Conservation (phyloP, 2,329 filamentous ascomycete genomes). For the Neonectria punicea region DNA sequence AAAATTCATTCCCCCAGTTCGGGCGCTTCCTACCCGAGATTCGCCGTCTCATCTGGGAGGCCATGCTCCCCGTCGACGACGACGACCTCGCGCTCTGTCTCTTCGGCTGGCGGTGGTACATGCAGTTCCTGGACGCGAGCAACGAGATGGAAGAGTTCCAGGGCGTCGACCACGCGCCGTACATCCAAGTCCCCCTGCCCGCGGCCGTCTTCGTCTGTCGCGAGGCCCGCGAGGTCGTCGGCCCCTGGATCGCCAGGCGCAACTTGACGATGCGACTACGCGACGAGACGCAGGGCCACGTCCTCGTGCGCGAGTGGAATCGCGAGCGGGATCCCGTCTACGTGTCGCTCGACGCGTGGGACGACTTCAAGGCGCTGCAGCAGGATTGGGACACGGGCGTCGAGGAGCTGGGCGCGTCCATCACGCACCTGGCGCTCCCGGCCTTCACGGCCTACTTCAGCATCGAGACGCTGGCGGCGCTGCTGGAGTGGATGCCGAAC, state of each 20-base stretch:
- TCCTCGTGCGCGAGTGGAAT: conserved; percentile 31
- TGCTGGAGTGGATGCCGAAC: conserved; percentile 29
- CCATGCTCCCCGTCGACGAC: conserved; percentile 22
- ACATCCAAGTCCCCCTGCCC: conserved; percentile 34
- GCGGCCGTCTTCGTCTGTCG: conserved; percentile 28
- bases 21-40: conserved; percentile 39
- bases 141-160: conserved; percentile 11
- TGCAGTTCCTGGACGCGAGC: conserved; percentile 16
- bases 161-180: background rate
- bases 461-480: conserved; percentile 22
- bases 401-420: conserved; percentile 13
- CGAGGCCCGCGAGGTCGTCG: conserved; percentile 36
- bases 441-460: conserved; percentile 43
- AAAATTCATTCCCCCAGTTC: conserved; percentile 34
- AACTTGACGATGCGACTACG: conserved; percentile 15
- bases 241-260: conserved; percentile 28
- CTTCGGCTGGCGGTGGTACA: conserved; percentile 30
- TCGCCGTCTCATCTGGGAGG: conserved; percentile 39
- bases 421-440: conserved; percentile 40
- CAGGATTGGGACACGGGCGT: background rate
- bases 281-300: conserved; percentile 20
- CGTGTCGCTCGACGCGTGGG: conserved; percentile 30
- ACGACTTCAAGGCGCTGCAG: conserved; percentile 24
- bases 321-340: conserved; percentile 33
- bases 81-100: conserved; percentile 33